phyloP scores from a whole-genome alignment of 1,284 basidiomycete species.

The Phellinidium pouzarii region DNA sequence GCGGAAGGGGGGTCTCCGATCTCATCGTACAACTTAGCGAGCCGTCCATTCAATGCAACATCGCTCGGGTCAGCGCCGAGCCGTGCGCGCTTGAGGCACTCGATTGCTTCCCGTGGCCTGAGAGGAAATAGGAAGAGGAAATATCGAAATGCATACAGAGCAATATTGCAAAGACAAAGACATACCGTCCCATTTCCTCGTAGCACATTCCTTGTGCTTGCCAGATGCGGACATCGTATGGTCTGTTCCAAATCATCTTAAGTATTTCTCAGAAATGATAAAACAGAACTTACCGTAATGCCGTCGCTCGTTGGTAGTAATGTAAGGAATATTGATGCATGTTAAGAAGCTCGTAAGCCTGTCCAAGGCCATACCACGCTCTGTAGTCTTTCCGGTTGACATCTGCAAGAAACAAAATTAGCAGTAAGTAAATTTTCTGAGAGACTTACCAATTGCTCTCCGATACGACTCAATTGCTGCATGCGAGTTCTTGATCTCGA shows the following conservation, averaged over 20 bases:
- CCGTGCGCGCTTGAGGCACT: conserved; percentile 83
- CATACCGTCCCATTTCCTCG: conserved; percentile 79
- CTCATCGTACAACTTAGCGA: conserved; percentile 69
- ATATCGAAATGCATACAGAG: background rate
- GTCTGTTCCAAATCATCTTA: conserved; percentile 41
- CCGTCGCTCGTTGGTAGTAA: conserved; percentile 95
- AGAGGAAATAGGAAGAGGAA: conserved; percentile 16
- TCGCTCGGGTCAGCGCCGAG: conserved; percentile 80
- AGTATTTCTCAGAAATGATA: background rate
- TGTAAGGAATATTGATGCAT: conserved; percentile 96
- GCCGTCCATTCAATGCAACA: conserved; percentile 66
- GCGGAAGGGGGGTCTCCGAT: conserved; percentile 63
- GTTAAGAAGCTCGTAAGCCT: conserved; percentile 93
- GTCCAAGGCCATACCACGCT: conserved; percentile 98
- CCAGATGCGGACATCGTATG: conserved; percentile 97
- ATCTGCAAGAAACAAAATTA: conserved; percentile 39
- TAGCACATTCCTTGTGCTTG: conserved; percentile 92
- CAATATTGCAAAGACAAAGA: conserved; percentile 2
- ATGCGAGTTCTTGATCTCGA: conserved; percentile 98
- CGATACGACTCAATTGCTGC: conserved; percentile 98
- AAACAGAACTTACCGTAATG: conserved; percentile 58
- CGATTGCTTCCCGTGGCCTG: conserved; percentile 79
- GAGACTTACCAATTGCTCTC: conserved; percentile 77
- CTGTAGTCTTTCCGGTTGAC: conserved; percentile 95
- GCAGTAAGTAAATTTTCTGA: background rate